Evolutionary conservation across 2,329 filamentous ascomycete genomes (phyloP).

Genomic region (Mycosphaerella sp.): DNA sequence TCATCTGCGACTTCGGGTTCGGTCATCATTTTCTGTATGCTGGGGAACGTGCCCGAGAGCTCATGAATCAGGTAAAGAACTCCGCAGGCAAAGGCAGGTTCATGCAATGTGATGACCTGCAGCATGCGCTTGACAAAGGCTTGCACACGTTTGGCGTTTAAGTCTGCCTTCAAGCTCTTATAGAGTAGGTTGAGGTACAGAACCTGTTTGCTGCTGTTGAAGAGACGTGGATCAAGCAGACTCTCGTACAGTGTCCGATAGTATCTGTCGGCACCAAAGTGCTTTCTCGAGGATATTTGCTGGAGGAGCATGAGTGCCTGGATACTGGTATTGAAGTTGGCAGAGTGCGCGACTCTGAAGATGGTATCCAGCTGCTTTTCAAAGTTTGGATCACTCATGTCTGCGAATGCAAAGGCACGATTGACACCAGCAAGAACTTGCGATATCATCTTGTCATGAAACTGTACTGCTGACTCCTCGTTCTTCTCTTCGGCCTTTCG

Average conservation of each 20-base stretch:
- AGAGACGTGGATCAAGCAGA: conserved; percentile 78
- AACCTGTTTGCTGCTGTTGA: conserved; percentile 88
- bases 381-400: conserved; percentile 70
- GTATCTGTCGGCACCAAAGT: conserved; percentile 80
- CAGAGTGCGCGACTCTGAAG: conserved; percentile 92
- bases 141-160: conserved; percentile 87
- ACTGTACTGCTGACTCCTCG: conserved; percentile 48
- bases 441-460: conserved; percentile 85
- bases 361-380: conserved; percentile 88
- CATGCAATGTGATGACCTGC: conserved; percentile 80
- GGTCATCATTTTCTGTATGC: conserved; percentile 69
- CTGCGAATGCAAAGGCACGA: conserved; percentile 87
- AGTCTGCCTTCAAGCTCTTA: conserved; percentile 77
- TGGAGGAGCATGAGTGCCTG: conserved; percentile 94
- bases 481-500: conserved; percentile 37
- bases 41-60: conserved; percentile 71
- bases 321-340: conserved; percentile 98
- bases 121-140: conserved; percentile 92
- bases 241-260: conserved; percentile 96
- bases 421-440: conserved; percentile 92
- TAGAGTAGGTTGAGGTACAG: conserved; percentile 91
- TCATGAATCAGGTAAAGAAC: conserved; percentile 86
- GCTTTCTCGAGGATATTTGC: conserved; percentile 75
- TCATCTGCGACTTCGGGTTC: conserved; percentile 73
- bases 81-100: conserved; percentile 86